Base-by-base conservation (phyloP, 2,329 filamentous ascomycete genomes). In the Colletotrichum lentis region DNA sequence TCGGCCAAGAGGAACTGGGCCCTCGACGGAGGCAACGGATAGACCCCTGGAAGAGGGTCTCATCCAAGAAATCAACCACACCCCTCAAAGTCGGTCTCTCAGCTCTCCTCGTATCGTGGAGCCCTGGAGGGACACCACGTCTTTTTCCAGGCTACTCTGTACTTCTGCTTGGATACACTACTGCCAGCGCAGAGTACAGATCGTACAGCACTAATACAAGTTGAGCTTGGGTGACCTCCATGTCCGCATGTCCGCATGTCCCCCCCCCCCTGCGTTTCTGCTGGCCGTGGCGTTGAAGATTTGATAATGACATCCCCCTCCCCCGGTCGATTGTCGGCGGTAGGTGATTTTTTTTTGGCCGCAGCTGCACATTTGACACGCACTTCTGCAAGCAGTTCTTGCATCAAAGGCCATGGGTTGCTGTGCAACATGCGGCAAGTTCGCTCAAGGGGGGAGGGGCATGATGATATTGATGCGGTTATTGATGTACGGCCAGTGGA, bases 311-410 rank as follows among this genome's bases (percentile, higher is more conserved):
- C n/a, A n/a, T n/a, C 27, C 27, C 27, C 27, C 6, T 8, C 22
- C 50, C 58, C 52, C 12, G 24, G 61, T 5, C 24, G 12, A 20
- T 35, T n/a, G 49, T 46, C 11, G 56, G 63, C 43, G 8, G 27
- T 31, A 31, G 27, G 44, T 50, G 22, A 10, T 62, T 24, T 18
- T n/a, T 46, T 41, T 20, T 41, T n/a, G n/a, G 57, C 63, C 58
- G 57, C 63, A 18, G 24, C 57, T 66, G 50, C 58, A 24, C 60
- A 64, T 64, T 22, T 55, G 39, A 54, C 60, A 53, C 52, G 53
- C 31, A 31, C 16, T 24, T 18, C n/a, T 27, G 16, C 31, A 31
- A 35, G 18, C 10, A 27, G 18, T 24, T 18, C 11, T 7, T 24
- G 52, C 27, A 31, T 31, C 27, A 31, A 31, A 31, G 27, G 27